Base-by-base conservation (phyloP, 2,329 filamentous ascomycete genomes). In the Botrytis squamosa region DNA sequence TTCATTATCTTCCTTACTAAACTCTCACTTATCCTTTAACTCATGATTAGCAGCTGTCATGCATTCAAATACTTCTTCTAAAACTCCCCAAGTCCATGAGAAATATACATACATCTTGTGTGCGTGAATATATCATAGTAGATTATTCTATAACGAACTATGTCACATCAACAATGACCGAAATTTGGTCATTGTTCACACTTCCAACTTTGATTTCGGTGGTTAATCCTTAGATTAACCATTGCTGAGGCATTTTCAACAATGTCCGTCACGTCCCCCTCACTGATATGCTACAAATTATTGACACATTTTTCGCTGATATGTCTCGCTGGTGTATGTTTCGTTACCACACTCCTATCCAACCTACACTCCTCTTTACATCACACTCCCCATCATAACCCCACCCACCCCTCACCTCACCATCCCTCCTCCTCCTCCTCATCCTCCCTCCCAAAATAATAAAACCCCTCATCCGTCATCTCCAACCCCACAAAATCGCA, bases 211-310 rank as follows among this genome's bases (percentile, higher is more conserved):
- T 1, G 3, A 1, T 57, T 33, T 16, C 6, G 1, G n/a, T 57
- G n/a, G 6, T 7, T 33, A 18, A 7, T 33, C 3, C 6, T 9
- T 2, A 4, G 14, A 3, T 18, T 16, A 9, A 2, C 14, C n/a
- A 18, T 33, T 29, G 52, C 3, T 33, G 3, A 18, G 14, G n/a
- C 6, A 55, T 29, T 29, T 18, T 2, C 2, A 55, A 18, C 14
- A 57, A 57, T 29, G n/a, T 2, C 4, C 6, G 29, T 29, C 14
- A 3, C 6, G 52, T 8, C 5, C n/a, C 1, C 6, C 12, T 29
- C 3, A 14, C 52, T 29, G 14, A 55, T 18, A 8, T 1, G 2
- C 16, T 55, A 55, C 25, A 55, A 2, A 55, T 14, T 52, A 10
- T 4, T 33, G 33, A 33, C 33, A 33, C 0, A 33, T 33, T 33